A percentile compares a stretch with the other conserved stretches of the same genome.
Conservation (phyloP, 225 moss, liverwort and hornwort genomes). For the Marchantia paleacea region DNA sequence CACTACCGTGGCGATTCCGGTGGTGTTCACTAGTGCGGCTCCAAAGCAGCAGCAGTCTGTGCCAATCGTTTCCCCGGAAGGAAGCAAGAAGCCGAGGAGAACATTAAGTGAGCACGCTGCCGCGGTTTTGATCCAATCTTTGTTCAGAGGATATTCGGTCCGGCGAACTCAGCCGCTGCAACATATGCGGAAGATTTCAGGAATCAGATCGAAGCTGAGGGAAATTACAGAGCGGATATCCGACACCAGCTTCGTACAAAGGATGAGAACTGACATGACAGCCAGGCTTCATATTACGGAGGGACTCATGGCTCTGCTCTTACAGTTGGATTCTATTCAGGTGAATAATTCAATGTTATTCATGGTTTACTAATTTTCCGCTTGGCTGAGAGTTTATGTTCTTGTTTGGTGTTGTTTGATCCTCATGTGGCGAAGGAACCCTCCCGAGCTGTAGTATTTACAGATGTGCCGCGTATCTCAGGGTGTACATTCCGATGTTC, state of each 20-base stretch:
- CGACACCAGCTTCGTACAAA: constrained; percentile 4
- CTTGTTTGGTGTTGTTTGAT: too few species aligned
- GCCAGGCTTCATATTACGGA: constrained; percentile 31
- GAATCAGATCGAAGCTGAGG: constrained; percentile 23
- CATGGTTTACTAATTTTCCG: too few species aligned
- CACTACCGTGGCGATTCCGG: constrained; percentile 9
- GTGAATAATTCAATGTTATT: neutral
- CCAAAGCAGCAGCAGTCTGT: neutral
- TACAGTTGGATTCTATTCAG: constrained; percentile 55
- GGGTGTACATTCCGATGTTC: constrained; percentile 53
- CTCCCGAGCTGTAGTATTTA: too few species aligned
- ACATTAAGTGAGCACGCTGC: constrained; percentile 15
- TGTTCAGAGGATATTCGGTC: constrained; percentile 27
- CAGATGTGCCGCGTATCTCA: constrained; percentile 7
- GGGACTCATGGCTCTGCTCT: constrained; percentile 33
- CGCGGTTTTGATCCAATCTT: constrained; percentile 31
- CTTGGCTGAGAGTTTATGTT: too few species aligned
- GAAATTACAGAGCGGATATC: constrained; percentile 14
- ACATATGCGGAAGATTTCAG: constrained; percentile 35
- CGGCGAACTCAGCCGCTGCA: constrained; percentile 31
- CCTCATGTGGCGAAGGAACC: too few species aligned
- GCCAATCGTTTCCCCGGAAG: constrained; percentile 3
- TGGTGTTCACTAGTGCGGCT: constrained; percentile 2
- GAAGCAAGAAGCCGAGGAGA: constrained; percentile 17
- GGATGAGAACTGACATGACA: constrained; percentile 6